Evolutionary conservation across 495 filamentous ascomycete genomes (phyloP), one percentile per base, ranked within the genome.

Genomic region (Daldinia decipiens): DNA sequence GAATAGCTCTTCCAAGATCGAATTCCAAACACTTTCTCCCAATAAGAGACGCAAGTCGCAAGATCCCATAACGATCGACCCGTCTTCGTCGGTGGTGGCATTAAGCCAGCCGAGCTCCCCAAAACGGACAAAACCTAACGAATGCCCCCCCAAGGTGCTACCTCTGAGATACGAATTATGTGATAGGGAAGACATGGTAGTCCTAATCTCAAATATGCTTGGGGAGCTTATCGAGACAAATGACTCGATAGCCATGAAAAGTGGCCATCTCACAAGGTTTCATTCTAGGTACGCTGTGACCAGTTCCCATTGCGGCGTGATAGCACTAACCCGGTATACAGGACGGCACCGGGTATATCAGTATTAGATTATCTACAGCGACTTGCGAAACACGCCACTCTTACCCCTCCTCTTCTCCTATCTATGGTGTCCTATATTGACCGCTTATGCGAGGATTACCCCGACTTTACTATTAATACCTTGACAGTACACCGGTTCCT

Each of bases 361-460:
- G 94, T 99, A 17, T 82, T 87, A 38, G 95, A 98, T 76, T 99
- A 99, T 78, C 85, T 99, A 6, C 90, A 94, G 73, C 91, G 95
- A 61, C 85, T 99, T 17, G 94, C 95, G 11, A 94, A 93, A 52
- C 95, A 99, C 78, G 95, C 95, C 29, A 97, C 94, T 0, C 86
- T 99, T 1, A 92, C 92, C 6, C 94, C 95, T 5, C 94, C 95
- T 5, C 92, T 99, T 59, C 87, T 99, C n/a, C 86, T 99, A n/a
- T 94, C 93, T 67, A 99, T 99, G 94, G 95, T 99, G 59, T 98
- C 95, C 76, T 99, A 99, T 76, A 98, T 99, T 66, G 96, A 99
- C 79, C 90, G 92, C n/a, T 84, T 99, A 17, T 98, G 94, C 79
- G 89, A 92, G 4, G 81, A 95, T 29, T 98, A 97, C 76, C 90